Base-by-base conservation (phyloP, 1,139 yeast genomes). In the Saccharomyces hybrid region DNA sequence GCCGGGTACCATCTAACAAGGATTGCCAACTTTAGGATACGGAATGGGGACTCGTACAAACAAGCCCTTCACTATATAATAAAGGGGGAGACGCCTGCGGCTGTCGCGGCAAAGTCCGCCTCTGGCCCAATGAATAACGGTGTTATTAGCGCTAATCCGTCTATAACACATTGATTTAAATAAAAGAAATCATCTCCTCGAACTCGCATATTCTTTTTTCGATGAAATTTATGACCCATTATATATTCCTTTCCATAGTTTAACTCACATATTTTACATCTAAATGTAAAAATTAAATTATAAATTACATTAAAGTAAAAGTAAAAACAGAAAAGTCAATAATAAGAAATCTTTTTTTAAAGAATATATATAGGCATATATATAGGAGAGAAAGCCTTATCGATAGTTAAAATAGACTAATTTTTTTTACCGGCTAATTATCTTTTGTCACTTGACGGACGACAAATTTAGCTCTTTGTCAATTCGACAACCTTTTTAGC, bases 401-500 rank as follows among this genome's bases (percentile, higher is more conserved):
- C 11, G 42, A 16, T 38, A 38, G 42, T 38, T 6, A 38, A 14
- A 7, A 38, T 38, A 38, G 0, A 38, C 13, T 14, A 4, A 9
- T 19, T 19, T 19, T 19, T 19, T 19, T 3, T 34, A 14, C 6
- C 16, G 14, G 23, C 7, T 38, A 16, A 8, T 16, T 14, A 9
- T 16, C 13, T 8, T 11, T 8, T 8, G 14, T 38, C 9, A 9
- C 42, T 7, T 14, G 13, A 14, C 3, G 23, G 23, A 19, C 23
- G 23, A 19, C 23, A 11, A 16, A 5, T 6, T 46, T 38, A 55
- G 32, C 44, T 48, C 70, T 76, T 72, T 56, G 84, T 75, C 72
- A 90, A 81, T 73, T 83, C 80, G 65, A 91, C 97, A 67, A 88
- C 96, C 79, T 87, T 89, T 76, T 88, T 86, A 66, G 99, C 99